These are phyloP conservation scores for Cyberlindnera mrakii DNA, from an alignment of 805 yeast species.

Conservation along the genomic window DNA sequence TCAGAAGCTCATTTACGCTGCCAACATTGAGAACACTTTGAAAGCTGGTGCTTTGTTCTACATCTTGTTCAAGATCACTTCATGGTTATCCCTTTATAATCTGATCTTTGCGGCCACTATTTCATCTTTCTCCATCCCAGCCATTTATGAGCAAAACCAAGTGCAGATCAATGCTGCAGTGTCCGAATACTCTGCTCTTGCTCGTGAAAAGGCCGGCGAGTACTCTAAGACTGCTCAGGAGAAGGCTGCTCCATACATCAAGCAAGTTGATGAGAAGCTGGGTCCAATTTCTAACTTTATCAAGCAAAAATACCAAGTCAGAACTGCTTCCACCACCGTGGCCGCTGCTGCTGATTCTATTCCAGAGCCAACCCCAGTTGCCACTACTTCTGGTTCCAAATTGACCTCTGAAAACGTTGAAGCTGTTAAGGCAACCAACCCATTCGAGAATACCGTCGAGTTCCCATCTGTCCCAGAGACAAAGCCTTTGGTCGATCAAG, in stretches of 20 bases:
- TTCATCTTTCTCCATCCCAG: slow-evolving; percentile 69
- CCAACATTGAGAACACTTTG: slow-evolving; percentile 65
- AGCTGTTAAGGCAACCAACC: not conserved
- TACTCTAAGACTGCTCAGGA: slow-evolving; percentile 43
- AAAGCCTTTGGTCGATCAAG: slow-evolving; percentile 17
- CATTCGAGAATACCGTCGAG: not conserved
- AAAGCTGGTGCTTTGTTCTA: slow-evolving; percentile 66
- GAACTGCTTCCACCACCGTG: slow-evolving; percentile 71
- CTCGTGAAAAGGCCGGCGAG: slow-evolving; percentile 44
- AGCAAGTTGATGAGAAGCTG: slow-evolving; percentile 49
- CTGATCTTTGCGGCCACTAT: slow-evolving; percentile 53
- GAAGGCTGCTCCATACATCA: slow-evolving; percentile 54
- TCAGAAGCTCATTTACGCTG: slow-evolving; percentile 58
- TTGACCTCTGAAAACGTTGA: slow-evolving; percentile 4
- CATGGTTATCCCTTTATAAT: slow-evolving; percentile 68
- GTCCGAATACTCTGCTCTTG: slow-evolving; percentile 37
- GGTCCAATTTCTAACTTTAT: slow-evolving; percentile 64
- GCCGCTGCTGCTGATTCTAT: slow-evolving; percentile 20
- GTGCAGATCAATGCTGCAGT: slow-evolving; percentile 67
- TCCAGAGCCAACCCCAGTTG: slow-evolving; percentile 10
- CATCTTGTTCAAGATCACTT: slow-evolving; percentile 63
- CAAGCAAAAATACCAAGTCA: slow-evolving; percentile 43
- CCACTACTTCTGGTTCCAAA: slow-evolving; percentile 15
- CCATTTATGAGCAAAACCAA: slow-evolving; percentile 66
- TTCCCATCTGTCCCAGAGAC: slow-evolving; percentile 15